These are phyloP conservation scores for Hylodesmum podocarpum DNA, from an alignment of 306 rosid genomes.

Conservation along the genomic window DNA sequence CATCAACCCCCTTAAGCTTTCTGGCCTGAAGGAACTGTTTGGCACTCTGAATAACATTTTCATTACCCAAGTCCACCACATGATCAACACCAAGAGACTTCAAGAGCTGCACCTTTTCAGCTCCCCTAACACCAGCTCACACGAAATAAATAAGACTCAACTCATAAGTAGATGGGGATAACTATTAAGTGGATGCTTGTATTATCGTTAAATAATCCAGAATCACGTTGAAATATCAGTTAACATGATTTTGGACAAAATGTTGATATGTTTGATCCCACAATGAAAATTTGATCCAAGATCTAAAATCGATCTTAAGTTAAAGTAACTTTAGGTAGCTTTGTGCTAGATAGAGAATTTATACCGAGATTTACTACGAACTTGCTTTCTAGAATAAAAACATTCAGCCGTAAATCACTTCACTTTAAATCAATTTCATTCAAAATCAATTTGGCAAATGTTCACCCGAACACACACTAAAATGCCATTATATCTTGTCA, in stretches of 20 bases:
- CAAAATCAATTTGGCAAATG: neutral
- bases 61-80: slow-evolving; percentile 69
- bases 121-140: slow-evolving; percentile 58
- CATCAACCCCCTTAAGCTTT: slow-evolving; percentile 88
- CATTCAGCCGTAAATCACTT: too few relatives aligned
- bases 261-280: too few relatives aligned
- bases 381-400: too few relatives aligned
- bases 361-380: too few relatives aligned
- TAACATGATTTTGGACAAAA: too few relatives aligned
- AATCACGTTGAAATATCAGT: too few relatives aligned
- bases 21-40: slow-evolving; percentile 65
- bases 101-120: slow-evolving; percentile 77
- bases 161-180: neutral
- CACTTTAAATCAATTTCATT: neutral
- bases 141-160: slow-evolving; percentile 18
- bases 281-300: too few relatives aligned
- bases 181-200: too few relatives aligned
- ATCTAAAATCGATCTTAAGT: too few relatives aligned
- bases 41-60: slow-evolving; percentile 68
- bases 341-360: too few relatives aligned
- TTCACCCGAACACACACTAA: neutral
- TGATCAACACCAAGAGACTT: slow-evolving; percentile 79
- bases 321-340: too few relatives aligned
- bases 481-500: neutral
- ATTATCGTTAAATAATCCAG: too few relatives aligned